Percentiles rank a stretch among this genome's conserved stretches.
These are phyloP conservation scores for Gamarada debralockiae DNA, from an alignment of 495 filamentous ascomycete genomes.

Conservation along the genomic window DNA sequence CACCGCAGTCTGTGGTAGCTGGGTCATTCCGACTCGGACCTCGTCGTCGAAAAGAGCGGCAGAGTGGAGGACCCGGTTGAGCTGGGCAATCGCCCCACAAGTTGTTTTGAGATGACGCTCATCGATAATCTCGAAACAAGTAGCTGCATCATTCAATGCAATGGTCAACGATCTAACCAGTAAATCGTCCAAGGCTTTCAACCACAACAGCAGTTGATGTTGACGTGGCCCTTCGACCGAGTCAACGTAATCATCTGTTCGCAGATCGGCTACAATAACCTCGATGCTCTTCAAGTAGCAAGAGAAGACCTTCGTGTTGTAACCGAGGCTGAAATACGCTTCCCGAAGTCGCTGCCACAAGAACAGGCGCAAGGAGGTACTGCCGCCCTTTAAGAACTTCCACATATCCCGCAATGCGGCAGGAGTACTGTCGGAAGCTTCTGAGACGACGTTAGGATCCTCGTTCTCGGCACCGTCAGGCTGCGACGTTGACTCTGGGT, in stretches of 20 bases:
- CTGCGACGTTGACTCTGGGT: constrained; percentile 54
- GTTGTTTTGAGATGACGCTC: constrained; percentile 69
- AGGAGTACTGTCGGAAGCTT: constrained; percentile 34
- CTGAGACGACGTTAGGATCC: constrained; percentile 13
- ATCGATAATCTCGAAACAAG: constrained; percentile 79
- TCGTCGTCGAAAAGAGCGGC: constrained; percentile 80
- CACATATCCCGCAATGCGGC: constrained; percentile 65
- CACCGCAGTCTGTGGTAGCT: constrained; percentile 38
- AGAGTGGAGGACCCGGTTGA: constrained; percentile 70
- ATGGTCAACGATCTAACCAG: constrained; percentile 60
- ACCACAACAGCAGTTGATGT: constrained; percentile 63
- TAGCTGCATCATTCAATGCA: constrained; percentile 58
- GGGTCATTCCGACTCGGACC: constrained; percentile 65
- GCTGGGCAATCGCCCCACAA: constrained; percentile 59
- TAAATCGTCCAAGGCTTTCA: constrained; percentile 74
- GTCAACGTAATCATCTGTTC: constrained; percentile 56
- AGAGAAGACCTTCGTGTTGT: constrained; percentile 79
- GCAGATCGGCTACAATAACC: constrained; percentile 70
- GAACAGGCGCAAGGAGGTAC: constrained; percentile 75
- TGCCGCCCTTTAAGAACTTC: constrained; percentile 76
- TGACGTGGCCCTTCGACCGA: constrained; percentile 58
- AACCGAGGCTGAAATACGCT: constrained; percentile 79
- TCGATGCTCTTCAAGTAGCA: constrained; percentile 83
- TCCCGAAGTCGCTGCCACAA: constrained; percentile 85
- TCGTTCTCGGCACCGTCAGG: constrained; percentile 18